phyloP scores from a whole-genome alignment of 768 basidiomycete genomes.

The Sporobolomyces pararoseus region DNA sequence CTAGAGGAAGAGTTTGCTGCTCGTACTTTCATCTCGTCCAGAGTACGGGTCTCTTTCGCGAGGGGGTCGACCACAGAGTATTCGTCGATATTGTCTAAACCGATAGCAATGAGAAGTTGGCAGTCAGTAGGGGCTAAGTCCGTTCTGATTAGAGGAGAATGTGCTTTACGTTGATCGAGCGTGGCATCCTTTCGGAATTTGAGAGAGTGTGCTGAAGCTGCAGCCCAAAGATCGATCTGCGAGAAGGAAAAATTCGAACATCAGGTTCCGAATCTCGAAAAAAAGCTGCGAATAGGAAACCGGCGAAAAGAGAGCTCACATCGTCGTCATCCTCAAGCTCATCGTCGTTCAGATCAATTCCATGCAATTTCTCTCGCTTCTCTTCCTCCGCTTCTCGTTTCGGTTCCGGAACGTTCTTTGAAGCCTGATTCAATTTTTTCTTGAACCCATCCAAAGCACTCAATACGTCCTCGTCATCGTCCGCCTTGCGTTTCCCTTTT shows the following conservation, averaged over 20 bases:
- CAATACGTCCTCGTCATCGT: slow-evolving; percentile 40
- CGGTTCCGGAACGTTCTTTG: not conserved
- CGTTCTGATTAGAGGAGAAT: not conserved
- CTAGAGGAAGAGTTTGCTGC: slow-evolving; percentile 3
- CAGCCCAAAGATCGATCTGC: slow-evolving; percentile 25
- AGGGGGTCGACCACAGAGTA: slow-evolving; percentile 40
- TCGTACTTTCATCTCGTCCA: slow-evolving; percentile 33
- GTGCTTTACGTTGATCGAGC: slow-evolving; percentile 32
- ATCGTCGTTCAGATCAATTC: slow-evolving; percentile 42
- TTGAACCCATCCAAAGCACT: slow-evolving; percentile 40
- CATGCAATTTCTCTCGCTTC: slow-evolving; percentile 30
- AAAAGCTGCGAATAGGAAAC: too few species aligned
- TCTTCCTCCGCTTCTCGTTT: slow-evolving; percentile 9
- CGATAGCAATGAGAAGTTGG: not conserved
- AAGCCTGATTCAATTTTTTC: slow-evolving; percentile 40
- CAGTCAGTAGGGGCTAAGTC: not conserved
- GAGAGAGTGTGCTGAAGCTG: slow-evolving; percentile 43
- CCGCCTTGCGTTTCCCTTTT: slow-evolving; percentile 32
- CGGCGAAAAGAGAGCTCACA: slow-evolving; percentile 13
- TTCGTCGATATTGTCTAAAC: slow-evolving; percentile 33
- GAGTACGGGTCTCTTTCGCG: slow-evolving; percentile 28
- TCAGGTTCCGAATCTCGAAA: not conserved
- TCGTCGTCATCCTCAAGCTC: slow-evolving; percentile 37
- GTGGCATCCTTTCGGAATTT: slow-evolving; percentile 47
- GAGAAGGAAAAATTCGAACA: not conserved